Base-by-base conservation (phyloP, 192 early-diverging fungal species). In the Allomyces javanicus region DNA sequence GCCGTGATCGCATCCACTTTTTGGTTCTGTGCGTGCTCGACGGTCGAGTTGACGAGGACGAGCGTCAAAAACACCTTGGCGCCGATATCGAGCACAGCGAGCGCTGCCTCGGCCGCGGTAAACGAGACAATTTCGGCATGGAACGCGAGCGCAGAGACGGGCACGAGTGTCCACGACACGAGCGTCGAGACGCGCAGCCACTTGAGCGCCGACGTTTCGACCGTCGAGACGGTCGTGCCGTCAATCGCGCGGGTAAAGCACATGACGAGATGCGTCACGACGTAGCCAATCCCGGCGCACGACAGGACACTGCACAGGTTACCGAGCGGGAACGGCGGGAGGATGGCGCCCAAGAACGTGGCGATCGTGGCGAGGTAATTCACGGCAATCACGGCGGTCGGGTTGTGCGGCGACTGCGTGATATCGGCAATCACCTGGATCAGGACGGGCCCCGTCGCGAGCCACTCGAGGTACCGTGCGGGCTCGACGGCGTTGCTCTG, bases 11-110 rank as follows among this genome's bases (percentile, higher is more conserved):
- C 63, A 9, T 44, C 63, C 24, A 78, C 69, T 4, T 33, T 55
- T 62, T 73, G 67, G 63, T n/a, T 40, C 64, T 78, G 76, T 10
- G 68, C 65, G 25, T 76, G 70, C 66, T 78, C 76, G 17, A 78
- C 67, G 7, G 74, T 72, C 45, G 73, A 65, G 69, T 78, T 78
- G 43, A 75, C 71, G 26, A 78, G 66, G 1, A 78, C 63, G 9
- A 78, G 65, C 65, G 76, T 78, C 17, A 77, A 63, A 19, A 74
- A 69, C 23, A 68, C 69, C 65, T 77, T 77, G 63, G 71, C 67
- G n/a, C 65, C 17, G 44, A 77, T 70, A 45, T 77, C 75, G 23
- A 63, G 69, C 23, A 74, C 12, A 19, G 64, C 45, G 66, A 71
- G 70, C 14, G 62, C 50, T 10, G 65, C 26, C 67, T 77, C 75